phyloP scores from a whole-genome alignment of 1,284 basidiomycete species.

The Prillingera fragicola region DNA sequence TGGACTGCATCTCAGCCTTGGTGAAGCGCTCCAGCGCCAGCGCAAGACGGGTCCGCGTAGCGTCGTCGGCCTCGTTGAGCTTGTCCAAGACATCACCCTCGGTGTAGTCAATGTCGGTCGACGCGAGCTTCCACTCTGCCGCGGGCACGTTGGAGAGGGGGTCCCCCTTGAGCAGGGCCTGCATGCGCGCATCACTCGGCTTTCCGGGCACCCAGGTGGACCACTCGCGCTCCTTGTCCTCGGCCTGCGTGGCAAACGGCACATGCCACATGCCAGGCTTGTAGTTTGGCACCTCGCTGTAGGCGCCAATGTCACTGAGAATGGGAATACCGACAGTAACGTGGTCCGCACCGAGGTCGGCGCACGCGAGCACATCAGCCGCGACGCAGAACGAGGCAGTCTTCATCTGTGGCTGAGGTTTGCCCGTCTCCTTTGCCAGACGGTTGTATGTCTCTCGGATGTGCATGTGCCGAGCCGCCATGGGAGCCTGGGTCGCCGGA shows the following conservation, averaged over 20 bases:
- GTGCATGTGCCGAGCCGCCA: slow-evolving; percentile 28
- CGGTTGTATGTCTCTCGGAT: slow-evolving; percentile 30
- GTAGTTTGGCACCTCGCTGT: slow-evolving; percentile 11
- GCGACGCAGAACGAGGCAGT: slow-evolving; percentile 23
- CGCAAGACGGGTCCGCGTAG: slow-evolving; percentile 7
- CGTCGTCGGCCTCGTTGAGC: slow-evolving; percentile 19
- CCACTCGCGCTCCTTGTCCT: slow-evolving; percentile 6
- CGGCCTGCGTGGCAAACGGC: slow-evolving; percentile 5
- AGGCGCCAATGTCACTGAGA: slow-evolving; percentile 17
- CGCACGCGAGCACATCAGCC: slow-evolving; percentile 17
- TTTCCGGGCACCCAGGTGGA: slow-evolving; percentile 13
- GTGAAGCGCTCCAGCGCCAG: slow-evolving; percentile 15
- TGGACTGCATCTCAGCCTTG: slow-evolving; percentile 10
- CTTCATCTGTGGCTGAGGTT: slow-evolving; percentile 31
- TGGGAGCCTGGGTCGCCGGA: slow-evolving; percentile 17
- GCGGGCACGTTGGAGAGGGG: slow-evolving; percentile 10
- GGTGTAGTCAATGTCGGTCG: slow-evolving; percentile 17
- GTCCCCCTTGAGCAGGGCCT: slow-evolving; percentile 5
- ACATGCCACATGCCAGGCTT: slow-evolving; percentile 12
- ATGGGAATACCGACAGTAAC: slow-evolving; percentile 15
- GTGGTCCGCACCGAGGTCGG: slow-evolving; percentile 26
- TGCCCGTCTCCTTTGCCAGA: slow-evolving; percentile 24
- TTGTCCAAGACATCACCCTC: slow-evolving; percentile 19
- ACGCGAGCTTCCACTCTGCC: not conserved
- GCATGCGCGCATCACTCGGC: slow-evolving; percentile 7